Conservation (phyloP, 768 basidiomycete genomes). For the Coprinellus aureogranulatus region DNA sequence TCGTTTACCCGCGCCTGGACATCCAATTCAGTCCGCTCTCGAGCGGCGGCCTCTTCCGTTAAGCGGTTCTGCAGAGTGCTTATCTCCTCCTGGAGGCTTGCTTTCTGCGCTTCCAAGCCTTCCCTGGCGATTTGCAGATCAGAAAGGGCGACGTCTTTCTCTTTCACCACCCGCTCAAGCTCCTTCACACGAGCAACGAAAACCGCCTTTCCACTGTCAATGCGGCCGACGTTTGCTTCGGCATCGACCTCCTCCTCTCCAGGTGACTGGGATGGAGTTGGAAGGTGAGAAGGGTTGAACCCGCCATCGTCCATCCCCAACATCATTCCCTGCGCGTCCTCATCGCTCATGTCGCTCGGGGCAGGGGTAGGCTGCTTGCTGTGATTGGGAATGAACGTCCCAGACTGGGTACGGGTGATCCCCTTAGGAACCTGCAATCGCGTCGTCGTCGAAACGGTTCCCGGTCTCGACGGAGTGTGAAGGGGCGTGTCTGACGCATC, state of each 20-base stretch:
- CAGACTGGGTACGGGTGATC: slow-evolving; percentile 38
- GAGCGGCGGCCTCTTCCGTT: neutral
- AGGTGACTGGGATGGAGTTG: too few relatives aligned
- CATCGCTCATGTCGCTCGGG: slow-evolving; percentile 29
- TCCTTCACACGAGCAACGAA: neutral
- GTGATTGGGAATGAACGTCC: slow-evolving; percentile 43
- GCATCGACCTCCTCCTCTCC: neutral
- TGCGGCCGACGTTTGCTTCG: neutral
- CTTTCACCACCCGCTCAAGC: neutral
- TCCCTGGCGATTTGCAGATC: neutral
- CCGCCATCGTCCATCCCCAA: neutral
- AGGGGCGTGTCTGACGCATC: neutral
- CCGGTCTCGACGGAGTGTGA: neutral
- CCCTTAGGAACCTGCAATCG: slow-evolving; percentile 2
- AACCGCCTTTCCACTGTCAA: neutral
- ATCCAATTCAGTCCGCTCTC: neutral
- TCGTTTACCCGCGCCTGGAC: neutral
- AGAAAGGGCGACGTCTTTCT: neutral
- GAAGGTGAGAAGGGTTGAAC: neutral
- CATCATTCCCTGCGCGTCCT: neutral
- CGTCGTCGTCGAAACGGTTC: neutral
- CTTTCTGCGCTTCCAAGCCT: neutral
- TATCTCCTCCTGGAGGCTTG: neutral
- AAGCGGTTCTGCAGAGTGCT: neutral
- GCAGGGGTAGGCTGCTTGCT: slow-evolving; percentile 54